A percentile compares a stretch with the other conserved stretches of the same genome.
These are phyloP conservation scores for Alternaria rosae DNA, from an alignment of 2,329 filamentous ascomycete species.

Conservation along the genomic window DNA sequence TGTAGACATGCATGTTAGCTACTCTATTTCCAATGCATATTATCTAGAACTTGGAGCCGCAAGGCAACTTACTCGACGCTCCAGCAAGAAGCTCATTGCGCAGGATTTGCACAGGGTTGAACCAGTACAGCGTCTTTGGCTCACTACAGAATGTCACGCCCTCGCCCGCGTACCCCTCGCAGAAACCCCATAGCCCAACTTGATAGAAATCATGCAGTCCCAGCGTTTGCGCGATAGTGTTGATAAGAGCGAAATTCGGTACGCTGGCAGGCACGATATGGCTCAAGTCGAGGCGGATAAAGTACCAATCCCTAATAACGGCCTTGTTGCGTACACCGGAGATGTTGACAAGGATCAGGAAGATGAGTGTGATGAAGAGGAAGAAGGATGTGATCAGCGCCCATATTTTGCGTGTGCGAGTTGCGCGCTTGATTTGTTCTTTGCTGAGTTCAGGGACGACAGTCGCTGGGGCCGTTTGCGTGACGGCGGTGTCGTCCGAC, in stretches of 20 bases:
- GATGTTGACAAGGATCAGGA: constrained; percentile 81
- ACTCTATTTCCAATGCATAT: background rate
- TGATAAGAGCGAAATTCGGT: constrained; percentile 77
- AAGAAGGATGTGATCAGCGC: constrained; percentile 71
- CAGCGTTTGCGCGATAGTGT: constrained; percentile 84
- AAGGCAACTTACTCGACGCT: constrained; percentile 68
- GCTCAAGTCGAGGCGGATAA: constrained; percentile 83
- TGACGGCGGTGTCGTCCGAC: constrained; percentile 24
- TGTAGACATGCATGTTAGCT: constrained; percentile 36
- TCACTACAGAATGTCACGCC: constrained; percentile 79
- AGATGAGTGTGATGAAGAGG: constrained; percentile 78
- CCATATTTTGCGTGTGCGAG: constrained; percentile 64
- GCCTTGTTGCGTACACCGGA: constrained; percentile 72
- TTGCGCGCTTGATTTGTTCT: constrained; percentile 49
- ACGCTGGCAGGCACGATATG: constrained; percentile 79
- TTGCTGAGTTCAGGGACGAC: constrained; percentile 42
- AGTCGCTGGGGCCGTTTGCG: constrained; percentile 21
- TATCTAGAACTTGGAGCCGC: too few species aligned
- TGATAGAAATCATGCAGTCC: constrained; percentile 95
- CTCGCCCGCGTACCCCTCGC: constrained; percentile 79
- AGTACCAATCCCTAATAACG: constrained; percentile 75
- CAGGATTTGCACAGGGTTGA: constrained; percentile 86
- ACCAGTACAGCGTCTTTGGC: constrained; percentile 80
- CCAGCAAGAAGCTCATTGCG: constrained; percentile 80
- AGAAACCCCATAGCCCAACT: constrained; percentile 90